Conservation (phyloP, 495 filamentous ascomycete genomes). For the Echria macrotheca region DNA sequence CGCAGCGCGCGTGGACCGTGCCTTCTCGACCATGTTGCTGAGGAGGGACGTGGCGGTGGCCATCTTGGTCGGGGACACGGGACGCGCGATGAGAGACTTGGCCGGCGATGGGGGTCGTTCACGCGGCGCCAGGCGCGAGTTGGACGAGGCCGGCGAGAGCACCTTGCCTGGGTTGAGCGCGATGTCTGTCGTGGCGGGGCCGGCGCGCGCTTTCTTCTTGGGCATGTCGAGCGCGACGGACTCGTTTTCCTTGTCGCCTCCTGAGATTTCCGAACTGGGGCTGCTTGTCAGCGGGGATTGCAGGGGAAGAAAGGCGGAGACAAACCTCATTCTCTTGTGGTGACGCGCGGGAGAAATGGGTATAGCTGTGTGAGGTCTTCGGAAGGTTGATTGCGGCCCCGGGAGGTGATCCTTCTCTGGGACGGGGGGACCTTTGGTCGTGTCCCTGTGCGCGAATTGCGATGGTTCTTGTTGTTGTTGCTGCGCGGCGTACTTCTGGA, state of each 20-base stretch:
- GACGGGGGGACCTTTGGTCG: slow-evolving; percentile 23
- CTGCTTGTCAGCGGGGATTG: slow-evolving; percentile 14
- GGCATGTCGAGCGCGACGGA: slow-evolving; percentile 45
- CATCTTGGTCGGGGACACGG: slow-evolving; percentile 41
- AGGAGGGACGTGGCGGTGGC: slow-evolving; percentile 31
- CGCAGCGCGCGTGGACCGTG: slow-evolving; percentile 42
- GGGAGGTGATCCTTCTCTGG: slow-evolving; percentile 28
- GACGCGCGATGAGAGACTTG: slow-evolving; percentile 33
- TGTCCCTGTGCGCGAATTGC: too few relatives aligned
- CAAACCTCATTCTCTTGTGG: slow-evolving; percentile 61
- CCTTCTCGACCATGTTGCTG: slow-evolving; percentile 58
- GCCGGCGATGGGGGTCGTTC: slow-evolving; percentile 28
- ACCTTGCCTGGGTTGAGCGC: slow-evolving; percentile 45
- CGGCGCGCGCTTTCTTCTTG: slow-evolving; percentile 38
- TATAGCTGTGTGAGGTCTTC: background rate
- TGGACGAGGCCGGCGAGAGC: slow-evolving; percentile 75
- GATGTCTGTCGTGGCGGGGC: slow-evolving; percentile 14
- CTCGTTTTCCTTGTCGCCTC: slow-evolving; percentile 77
- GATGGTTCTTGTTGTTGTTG: slow-evolving; percentile 20
- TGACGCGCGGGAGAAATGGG: slow-evolving; percentile 30
- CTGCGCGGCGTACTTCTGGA: slow-evolving; percentile 40
- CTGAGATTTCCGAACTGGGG: slow-evolving; percentile 56
- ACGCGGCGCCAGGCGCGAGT: slow-evolving; percentile 59
- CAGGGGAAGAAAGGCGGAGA: slow-evolving; percentile 4
- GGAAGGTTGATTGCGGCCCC: slow-evolving; percentile 12